phyloP scores from a whole-genome alignment of 129 eudicot species.

The Deinandra increscens region DNA sequence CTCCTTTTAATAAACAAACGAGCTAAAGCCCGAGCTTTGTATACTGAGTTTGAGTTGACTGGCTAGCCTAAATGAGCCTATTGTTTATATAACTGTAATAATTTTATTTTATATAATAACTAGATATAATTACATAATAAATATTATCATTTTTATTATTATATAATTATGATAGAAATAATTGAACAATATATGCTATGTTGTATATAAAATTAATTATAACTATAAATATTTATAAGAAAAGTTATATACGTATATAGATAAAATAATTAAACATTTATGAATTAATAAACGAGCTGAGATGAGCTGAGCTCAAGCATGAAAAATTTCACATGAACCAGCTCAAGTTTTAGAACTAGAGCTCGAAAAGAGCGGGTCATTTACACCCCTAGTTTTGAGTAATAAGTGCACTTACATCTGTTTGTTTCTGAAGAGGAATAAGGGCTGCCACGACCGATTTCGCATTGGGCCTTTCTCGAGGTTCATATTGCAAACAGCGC shows the following conservation, averaged over 20 bases:
- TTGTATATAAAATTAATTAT: neutral
- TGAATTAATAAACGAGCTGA: neutral
- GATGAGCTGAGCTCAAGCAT: neutral
- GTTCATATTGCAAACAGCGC: conserved; percentile 89
- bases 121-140: neutral
- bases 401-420: conserved; percentile 49
- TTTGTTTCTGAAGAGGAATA: conserved; percentile 75
- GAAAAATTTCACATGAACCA: neutral
- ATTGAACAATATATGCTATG: neutral
- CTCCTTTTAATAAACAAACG: no score
- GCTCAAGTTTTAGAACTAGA: neutral
- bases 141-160: neutral
- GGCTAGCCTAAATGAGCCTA: neutral
- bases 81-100: neutral
- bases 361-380: neutral
- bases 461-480: conserved; percentile 89
- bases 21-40: neutral
- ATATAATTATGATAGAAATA: neutral
- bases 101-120: neutral
- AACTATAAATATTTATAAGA: neutral
- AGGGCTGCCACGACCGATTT: conserved; percentile 74
- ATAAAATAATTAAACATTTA: neutral
- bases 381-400: neutral
- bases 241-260: neutral
- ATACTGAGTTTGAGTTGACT: neutral